A percentile compares a stretch with the other conserved stretches of the same genome.
Evolutionary conservation across 1,284 basidiomycete genomes (phyloP).

Genomic region (Tilletia setariae): DNA sequence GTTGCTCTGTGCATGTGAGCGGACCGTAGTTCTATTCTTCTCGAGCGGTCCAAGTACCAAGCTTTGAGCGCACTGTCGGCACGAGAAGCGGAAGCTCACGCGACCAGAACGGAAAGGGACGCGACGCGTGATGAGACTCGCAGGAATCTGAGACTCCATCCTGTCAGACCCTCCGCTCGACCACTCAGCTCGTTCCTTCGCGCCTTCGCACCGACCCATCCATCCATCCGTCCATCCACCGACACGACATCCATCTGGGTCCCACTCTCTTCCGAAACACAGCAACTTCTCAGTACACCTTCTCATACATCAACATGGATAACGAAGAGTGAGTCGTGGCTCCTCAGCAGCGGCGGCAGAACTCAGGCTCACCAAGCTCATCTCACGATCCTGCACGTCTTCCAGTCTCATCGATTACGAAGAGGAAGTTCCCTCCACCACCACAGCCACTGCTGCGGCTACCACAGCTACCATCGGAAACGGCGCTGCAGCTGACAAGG

Average conservation of each 20-base stretch:
- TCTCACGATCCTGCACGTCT: neutral
- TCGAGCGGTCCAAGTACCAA: no score
- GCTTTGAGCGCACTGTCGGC: no score
- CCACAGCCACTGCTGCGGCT: conserved; percentile 36
- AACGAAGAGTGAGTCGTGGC: conserved; percentile 53
- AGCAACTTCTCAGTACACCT: neutral
- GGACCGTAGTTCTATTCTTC: no score
- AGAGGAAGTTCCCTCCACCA: conserved; percentile 51
- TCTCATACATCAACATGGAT: conserved; percentile 39
- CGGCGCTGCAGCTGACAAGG: conserved; percentile 32
- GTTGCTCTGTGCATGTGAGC: no score
- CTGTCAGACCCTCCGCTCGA: neutral
- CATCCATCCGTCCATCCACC: conserved; percentile 1
- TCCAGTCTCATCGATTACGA: conserved; percentile 55
- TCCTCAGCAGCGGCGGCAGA: no score
- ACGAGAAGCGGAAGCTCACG: no score
- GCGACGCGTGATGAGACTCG: no score
- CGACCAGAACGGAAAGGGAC: no score
- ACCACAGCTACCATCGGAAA: conserved; percentile 35
- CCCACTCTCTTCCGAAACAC: neutral
- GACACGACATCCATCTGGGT: neutral
- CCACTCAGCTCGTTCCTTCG: neutral
- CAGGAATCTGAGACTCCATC: no score
- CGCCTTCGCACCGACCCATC: conserved; percentile 5
- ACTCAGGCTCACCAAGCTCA: neutral